Percentiles rank a stretch among this genome's conserved stretches.
These are phyloP conservation scores for Tulasnella sp. DNA, from an alignment of 768 basidiomycete genomes.

Conservation along the genomic window DNA sequence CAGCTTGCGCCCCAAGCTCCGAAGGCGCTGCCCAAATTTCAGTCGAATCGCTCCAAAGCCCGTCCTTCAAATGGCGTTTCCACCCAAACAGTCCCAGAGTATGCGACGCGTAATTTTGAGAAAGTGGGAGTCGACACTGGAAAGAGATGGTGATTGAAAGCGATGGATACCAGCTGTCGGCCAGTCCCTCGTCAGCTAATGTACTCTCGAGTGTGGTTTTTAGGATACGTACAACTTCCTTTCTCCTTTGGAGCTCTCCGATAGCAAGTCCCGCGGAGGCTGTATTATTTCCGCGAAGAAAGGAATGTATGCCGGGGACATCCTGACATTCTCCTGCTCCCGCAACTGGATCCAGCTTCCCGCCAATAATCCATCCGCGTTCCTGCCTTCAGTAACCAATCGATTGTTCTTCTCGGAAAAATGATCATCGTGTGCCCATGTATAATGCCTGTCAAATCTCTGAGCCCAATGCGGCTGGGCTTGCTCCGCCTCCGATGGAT, in stretches of 20 bases:
- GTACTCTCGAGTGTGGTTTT: not conserved
- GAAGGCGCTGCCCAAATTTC: not conserved
- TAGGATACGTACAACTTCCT: not conserved
- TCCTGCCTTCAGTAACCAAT: not conserved
- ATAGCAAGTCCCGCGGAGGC: not conserved
- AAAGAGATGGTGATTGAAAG: not conserved
- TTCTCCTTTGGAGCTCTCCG: not conserved
- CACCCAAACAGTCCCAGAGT: constrained; percentile 1
- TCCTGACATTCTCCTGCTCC: not conserved
- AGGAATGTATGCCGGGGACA: not conserved
- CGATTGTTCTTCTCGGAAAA: not conserved
- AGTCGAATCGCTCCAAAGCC: not conserved
- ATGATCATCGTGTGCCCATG: not conserved
- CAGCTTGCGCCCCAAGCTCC: not conserved
- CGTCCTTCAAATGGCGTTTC: not conserved
- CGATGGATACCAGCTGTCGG: not conserved
- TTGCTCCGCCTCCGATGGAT: not conserved
- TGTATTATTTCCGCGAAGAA: not conserved
- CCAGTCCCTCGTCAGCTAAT: not conserved
- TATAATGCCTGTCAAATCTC: not conserved
- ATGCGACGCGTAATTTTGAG: not conserved
- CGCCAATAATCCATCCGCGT: not conserved
- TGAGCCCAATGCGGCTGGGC: not conserved
- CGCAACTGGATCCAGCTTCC: not conserved
- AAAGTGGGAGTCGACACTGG: not conserved